Evolutionary conservation across 2,329 filamentous ascomycete genomes (phyloP), one percentile per base, ranked within the genome.

Genomic region (Diaporthe batatas): DNA sequence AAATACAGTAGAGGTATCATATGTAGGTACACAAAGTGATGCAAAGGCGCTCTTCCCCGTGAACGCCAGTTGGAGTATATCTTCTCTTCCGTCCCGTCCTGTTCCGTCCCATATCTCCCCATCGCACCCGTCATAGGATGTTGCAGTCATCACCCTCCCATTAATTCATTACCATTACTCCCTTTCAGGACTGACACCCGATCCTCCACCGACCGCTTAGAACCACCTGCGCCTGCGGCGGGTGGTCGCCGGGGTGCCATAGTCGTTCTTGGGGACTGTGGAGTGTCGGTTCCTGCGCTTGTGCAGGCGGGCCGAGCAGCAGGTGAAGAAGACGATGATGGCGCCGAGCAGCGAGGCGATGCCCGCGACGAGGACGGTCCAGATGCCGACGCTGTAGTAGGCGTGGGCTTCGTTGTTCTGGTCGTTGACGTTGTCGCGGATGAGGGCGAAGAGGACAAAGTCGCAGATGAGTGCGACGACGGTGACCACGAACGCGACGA

Each of bases 251-350:
- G 73, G 42, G 6, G 67, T 69, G 10, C 77, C 78, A 23, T 78
- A 77, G 69, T 79, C 78, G 62, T 78, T 77, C 59, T 80, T 78
- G 70, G 78, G 76, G 76, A 79, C 79, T n/a, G 72, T 53, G 6
- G 25, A 25, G 14, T 71, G 71, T 32, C 70, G 72, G 76, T 80
- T 80, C 75, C 82, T 81, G 53, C 81, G 79, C 73, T 81, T 81
- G 76, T 83, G 82, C 76, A 83, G 58, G n/a, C 88, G 82, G 11
- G 84, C 83, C 70, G 85, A 86, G 82, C 87, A 91, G 85, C 90
- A 92, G 8, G 89, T 89, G 76, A 91, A 83, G 76, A 92, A 87
- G 72, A 92, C 85, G 65, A 92, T 76, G 69, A 90, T 74, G 25
- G 87, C 86, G 11, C 86, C 90, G 34, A 91, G 72, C 68, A 92